Evolutionary conservation across 2,329 filamentous ascomycete species (phyloP).

Genomic region (Podosphaera leucotricha): DNA sequence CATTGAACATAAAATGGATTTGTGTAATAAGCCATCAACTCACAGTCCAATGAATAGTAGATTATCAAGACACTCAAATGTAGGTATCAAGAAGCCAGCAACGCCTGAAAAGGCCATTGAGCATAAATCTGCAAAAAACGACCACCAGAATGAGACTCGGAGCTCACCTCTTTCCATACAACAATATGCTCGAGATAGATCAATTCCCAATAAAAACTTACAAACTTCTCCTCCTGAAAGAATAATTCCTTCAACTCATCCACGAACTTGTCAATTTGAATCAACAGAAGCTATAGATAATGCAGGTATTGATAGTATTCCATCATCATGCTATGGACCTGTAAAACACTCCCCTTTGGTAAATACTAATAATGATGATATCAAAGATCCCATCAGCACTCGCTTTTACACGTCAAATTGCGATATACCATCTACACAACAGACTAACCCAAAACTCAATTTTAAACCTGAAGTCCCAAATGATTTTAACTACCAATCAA

Average conservation of each 20-base stretch:
- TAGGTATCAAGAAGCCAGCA: too few species aligned
- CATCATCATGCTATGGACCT: conserved; percentile 6
- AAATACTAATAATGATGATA: neutral
- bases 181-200: conserved; percentile 7
- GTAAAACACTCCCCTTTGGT: conserved; percentile 8
- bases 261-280: conserved; percentile 6
- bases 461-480: too few species aligned
- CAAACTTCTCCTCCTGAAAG: conserved; percentile 3
- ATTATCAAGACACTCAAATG: too few species aligned
- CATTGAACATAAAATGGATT: conserved; percentile 28
- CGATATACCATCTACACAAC: too few species aligned
- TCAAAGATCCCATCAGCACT: too few species aligned
- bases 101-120: too few species aligned
- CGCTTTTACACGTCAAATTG: too few species aligned
- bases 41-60: neutral
- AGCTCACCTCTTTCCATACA: neutral
- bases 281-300: conserved; percentile 13
- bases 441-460: too few species aligned
- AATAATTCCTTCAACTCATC: conserved; percentile 2
- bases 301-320: conserved; percentile 7
- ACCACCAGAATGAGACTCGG: neutral
- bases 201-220: conserved; percentile 4
- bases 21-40: conserved; percentile 24
- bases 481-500: too few species aligned
- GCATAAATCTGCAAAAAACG: neutral